Evolutionary conservation across 331 rosid species (phyloP), one percentile per base, ranked within the genome.

Genomic region (Saraca asoca): DNA sequence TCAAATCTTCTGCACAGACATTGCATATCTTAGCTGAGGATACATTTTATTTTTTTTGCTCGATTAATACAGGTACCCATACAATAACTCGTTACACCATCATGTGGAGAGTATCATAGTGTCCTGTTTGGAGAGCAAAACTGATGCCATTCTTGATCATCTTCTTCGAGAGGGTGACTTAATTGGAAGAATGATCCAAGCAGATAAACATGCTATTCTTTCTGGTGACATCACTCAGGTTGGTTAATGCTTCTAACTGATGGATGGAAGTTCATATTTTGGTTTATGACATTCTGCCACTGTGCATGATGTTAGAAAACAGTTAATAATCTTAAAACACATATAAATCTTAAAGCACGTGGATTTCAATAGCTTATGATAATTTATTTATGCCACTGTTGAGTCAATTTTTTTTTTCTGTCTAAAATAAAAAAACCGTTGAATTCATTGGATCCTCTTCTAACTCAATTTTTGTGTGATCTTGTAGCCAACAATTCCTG

Each of bases 111-210:
- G 94, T 77, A 88, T 90, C 55, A 70, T 90, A 63, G 41, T 85
- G 38, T 90, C 96, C 15, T 90, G 96, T 72, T 88, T 90, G 85
- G 99, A 88, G 69, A 90, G 99, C 73, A 88, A 83, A 89, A 79
- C 69, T 33, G 91, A 90, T 64, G 77, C 69, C 35, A 66, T 88
- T 61, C 85, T 83, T 64, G 82, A 82, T 69, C 95, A 90, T 83
- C 91, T 94, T 77, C 93, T 94, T 50, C 83, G 41, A 65, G 96
- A 88, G 66, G 88, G 97, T 73, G 81, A 90, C 82, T 82, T 94
- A 83, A 71, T 90, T 72, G 96, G 89, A 54, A 86, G 87, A 78
- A 42, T 85, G 78, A 82, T 94, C 68, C 82, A 74, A 69, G 85
- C 86, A 4, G 97, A 94, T 76, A 90, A 77, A 80, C 82, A 81